A percentile compares a stretch with the other conserved stretches of the same genome.
Evolutionary conservation across 768 basidiomycete species (phyloP).

Genomic region (Suillus variegatus): DNA sequence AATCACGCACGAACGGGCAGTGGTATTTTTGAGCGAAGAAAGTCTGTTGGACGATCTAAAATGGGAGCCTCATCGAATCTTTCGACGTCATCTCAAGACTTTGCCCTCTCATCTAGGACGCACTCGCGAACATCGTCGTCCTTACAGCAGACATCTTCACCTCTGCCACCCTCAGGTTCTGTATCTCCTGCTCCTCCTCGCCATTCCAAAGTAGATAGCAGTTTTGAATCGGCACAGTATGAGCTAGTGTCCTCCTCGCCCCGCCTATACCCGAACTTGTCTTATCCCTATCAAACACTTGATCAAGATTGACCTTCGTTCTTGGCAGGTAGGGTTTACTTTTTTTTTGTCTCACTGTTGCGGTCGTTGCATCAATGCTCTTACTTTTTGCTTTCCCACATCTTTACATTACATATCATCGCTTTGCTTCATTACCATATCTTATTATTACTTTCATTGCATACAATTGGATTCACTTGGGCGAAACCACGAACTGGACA

Average conservation of each 20-base stretch:
- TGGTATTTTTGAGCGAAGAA: conserved; percentile 31
- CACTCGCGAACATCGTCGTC: conserved; percentile 15
- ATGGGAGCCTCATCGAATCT: conserved; percentile 19
- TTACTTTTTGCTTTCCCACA: conserved; percentile 4
- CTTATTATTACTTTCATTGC: conserved; percentile 3
- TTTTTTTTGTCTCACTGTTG: not conserved
- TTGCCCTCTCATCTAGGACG: conserved; percentile 16
- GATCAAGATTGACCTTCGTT: conserved; percentile 40
- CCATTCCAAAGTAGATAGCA: conserved; percentile 37
- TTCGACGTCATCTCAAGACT: conserved; percentile 34
- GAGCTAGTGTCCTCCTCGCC: conserved; percentile 56
- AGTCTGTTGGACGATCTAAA: conserved; percentile 20
- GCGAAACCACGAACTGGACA: not conserved
- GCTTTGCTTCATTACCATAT: conserved; percentile 4
- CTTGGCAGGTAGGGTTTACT: not conserved
- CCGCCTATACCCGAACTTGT: conserved; percentile 44
- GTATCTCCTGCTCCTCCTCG: conserved; percentile 29
- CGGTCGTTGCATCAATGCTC: not conserved
- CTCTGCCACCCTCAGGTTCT: conserved; percentile 22
- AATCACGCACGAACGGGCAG: conserved; percentile 35
- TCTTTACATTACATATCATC: not conserved
- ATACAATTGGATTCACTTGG: not conserved
- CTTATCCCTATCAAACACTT: conserved; percentile 59
- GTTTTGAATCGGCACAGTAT: conserved; percentile 66
- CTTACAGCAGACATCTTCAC: conserved; percentile 12